Evolutionary conservation across 1,284 basidiomycete species (phyloP), one percentile per base, ranked within the genome.

Genomic region (Schizophyllum amplum): DNA sequence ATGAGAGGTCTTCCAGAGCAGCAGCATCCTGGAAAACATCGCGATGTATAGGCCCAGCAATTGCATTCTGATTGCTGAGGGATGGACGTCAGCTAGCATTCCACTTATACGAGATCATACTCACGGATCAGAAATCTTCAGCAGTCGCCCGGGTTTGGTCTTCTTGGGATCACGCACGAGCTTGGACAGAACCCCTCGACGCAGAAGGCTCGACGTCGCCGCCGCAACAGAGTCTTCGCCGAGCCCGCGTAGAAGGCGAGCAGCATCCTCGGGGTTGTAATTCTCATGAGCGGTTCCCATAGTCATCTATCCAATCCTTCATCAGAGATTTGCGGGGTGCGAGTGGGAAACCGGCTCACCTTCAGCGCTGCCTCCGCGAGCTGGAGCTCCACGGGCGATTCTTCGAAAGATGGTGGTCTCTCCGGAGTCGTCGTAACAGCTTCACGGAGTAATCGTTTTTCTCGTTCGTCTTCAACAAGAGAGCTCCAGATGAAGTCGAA

Each of bases 401-500:
- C 42, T 52, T 71, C 68, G 33, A 42, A 42, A 17, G 33, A 17
- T 9, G 33, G 33, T 9, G 33, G 13, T 42, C 13, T 42, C 47
- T 79, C 76, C 1, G 71, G 61, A 26, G 75, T 69, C n/a, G 70
- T 72, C 9, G 78, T 76, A 59, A 89, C 81, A 1, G 85, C 74
- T 52, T 82, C 75, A 52, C 77, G 76, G 25, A 84, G 70, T 55
- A 90, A 68, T 42, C 79, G 77, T 64, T 87, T 87, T 68, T 92
- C 90, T 52, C 90, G 82, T 20, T 78, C 79, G 67, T 91, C 88
- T 63, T 91, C 88, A 1, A 86, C 82, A 9, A 73, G 65, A 2
- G 76, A 75, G 62, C 77, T 87, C 84, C 86, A 90, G 68, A 89
- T 75, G 64, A 88, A 90, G 62, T 90, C 87, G 79, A 82, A 89